Percentiles rank a stretch among this genome's conserved stretches.
Conservation (phyloP, 495 filamentous ascomycete species). For the Neurospora discreta region DNA sequence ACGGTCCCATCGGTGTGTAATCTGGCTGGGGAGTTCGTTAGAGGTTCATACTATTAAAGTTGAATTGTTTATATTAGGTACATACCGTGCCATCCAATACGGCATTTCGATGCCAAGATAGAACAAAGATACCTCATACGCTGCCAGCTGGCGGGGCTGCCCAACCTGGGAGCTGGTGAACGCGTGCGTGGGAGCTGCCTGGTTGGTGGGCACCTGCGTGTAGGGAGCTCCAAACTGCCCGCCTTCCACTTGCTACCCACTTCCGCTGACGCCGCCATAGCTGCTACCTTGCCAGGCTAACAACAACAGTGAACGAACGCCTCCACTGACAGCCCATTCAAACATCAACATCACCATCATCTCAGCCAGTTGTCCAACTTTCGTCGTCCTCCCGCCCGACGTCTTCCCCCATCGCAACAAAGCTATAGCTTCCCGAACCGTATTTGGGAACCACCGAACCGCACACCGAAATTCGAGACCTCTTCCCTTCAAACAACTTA, state of each 20-base stretch:
- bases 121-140: background rate
- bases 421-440: background rate
- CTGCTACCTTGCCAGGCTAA: background rate
- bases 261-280: background rate
- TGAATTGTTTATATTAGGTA: background rate
- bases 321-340: background rate
- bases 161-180: conserved; percentile 1
- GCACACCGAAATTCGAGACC: background rate
- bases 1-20: background rate
- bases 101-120: background rate
- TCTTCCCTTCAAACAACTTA: background rate
- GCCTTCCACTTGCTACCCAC: background rate
- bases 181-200: conserved; percentile 12
- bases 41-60: too few species aligned
- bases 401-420: background rate
- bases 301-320: background rate
- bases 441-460: background rate
- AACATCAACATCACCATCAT: background rate
- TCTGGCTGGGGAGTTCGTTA: background rate
- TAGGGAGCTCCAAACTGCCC: conserved; percentile 4
- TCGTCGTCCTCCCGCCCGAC: background rate
- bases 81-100: background rate
- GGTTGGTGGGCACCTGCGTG: background rate
- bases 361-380: background rate
- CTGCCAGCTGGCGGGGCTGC: background rate